Base-by-base conservation (phyloP, 2,329 filamentous ascomycete species). In the Ascochyta viciae-villosae region DNA sequence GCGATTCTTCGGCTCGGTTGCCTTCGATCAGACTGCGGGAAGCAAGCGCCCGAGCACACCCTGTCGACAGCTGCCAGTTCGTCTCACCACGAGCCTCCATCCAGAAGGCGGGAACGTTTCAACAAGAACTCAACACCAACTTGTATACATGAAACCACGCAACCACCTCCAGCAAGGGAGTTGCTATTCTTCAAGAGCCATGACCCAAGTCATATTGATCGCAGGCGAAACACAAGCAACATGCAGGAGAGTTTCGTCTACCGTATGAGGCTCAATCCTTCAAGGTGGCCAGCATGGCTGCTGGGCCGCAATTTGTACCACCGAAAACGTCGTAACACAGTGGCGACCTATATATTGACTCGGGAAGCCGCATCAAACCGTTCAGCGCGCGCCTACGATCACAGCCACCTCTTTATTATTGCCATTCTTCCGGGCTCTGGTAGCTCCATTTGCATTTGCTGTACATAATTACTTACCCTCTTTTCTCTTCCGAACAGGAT, bases 381-480 rank as follows among this genome's bases (percentile, higher is more conserved):
- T 13, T 38, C 42, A 57, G 31, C 54, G 29, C 27, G 48, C 50
- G 38, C 52, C 51, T 55, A 31, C 29, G 39, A 46, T 49, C 42
- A 39, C 29, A 31, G 55, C 55, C 39, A 60, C 60, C 57, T 50
- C 52, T 60, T 60, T 49, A 50, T 39, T 54, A 45, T 65, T 38
- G 35, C 67, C 60, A 31, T 60, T 71, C 66, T 61, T 65, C 50
- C 33, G 55, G 40, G 72, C 71, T 72, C 72, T 60, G 70, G 72
- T 54, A 74, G 72, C 71, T 68, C 57, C 41, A 19, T 54, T 66
- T 57, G 15, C 48, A 57, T 39, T 35, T 34, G 39, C 56, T 63
- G 34, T 44, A 51, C 46, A 52, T 50, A 34, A 39, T 31, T 50
- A 47, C 41, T 43, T 34, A 48, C 47, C 38, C 39, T 57, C 33